Conservation (phyloP, 116 monocot genomes). For the Trichopus zeylanicus region DNA sequence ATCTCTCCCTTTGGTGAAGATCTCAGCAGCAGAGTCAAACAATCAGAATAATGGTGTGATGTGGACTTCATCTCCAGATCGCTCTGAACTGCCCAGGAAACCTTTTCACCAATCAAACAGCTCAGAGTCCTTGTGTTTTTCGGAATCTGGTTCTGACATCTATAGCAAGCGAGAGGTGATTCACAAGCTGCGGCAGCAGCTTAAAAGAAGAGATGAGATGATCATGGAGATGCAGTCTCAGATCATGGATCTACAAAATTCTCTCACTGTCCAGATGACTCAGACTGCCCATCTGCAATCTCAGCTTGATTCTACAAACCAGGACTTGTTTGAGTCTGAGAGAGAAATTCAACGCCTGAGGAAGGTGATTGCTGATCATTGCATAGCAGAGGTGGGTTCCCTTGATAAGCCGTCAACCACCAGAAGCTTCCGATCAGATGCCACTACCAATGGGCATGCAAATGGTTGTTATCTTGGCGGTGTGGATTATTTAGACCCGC, state of each 20-base stretch:
- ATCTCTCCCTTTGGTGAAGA: conserved; percentile 39
- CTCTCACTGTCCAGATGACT: conserved; percentile 48
- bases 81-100: conserved; percentile 39
- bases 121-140: conserved; percentile 73
- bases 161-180: conserved; percentile 80
- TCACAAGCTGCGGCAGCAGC: conserved; percentile 73
- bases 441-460: conserved; percentile 13
- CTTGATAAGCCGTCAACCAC: conserved; percentile 15
- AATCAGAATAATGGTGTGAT: conserved; percentile 33
- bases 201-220: conserved; percentile 87
- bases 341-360: conserved; percentile 70
- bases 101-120: conserved; percentile 55
- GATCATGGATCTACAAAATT: conserved; percentile 60
- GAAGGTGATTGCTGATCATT: conserved; percentile 65
- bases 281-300: conserved; percentile 47
- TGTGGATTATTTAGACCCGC: conserved; percentile 14
- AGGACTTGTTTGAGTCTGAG: conserved; percentile 67
- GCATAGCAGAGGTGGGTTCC: conserved; percentile 30
- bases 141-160: conserved; percentile 91
- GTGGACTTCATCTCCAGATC: conserved; percentile 62
- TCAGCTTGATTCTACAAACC: conserved; percentile 50
- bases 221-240: conserved; percentile 90
- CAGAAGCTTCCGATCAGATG: conserved; percentile 24
- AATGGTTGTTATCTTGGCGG: conserved; percentile 44
- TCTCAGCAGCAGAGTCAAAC: conserved; percentile 25